Evolutionary conservation across 176 grass and related monocot genomes (phyloP), one percentile per base, ranked within the genome.

Genomic region (Zea luxurians): DNA sequence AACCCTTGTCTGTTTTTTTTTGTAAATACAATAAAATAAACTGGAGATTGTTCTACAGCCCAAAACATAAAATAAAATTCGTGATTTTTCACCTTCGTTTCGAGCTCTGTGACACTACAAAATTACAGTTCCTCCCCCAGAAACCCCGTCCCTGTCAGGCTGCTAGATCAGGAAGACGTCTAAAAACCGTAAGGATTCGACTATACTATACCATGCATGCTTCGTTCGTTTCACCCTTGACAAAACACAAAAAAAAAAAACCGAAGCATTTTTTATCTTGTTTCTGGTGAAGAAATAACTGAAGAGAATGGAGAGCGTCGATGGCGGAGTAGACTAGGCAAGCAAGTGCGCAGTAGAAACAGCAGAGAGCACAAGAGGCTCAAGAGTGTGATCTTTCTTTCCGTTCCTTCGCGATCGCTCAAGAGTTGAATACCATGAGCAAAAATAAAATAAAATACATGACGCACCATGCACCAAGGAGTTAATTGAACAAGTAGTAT

Each of bases 371-470:
- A 12, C 4, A 47, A 47, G 54, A 79, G 80, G 81, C 70, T 80
- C 86, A 80, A 80, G 70, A 80, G 34, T 80, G 86, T 68, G 20
- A 15, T 15, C 55, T 27, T 74, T 76, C 8, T 75, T 84, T 76
- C 81, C 40, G 70, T 84, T 88, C 76, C 82, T 70, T 65, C 4
- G 64, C 37, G 18, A 82, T 83, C 86, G 80, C 75, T 83, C 80
- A 53, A 3, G 45, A 35, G 27, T 35, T 3, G 0, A 61, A 62
- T 10, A 52, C 77, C 47, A 55, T 49, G 79, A 83, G 54, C 54
- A 80, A 83, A 88, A 84, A 76, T 71, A 27, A 27, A 27, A 27
- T 0, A 27, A 27, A 27, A 27, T 80, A 88, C 86, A 88, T 57
- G 10, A 75, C 78, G 74, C 80, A 52, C 50, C 60, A 75, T 73